Base-by-base conservation (phyloP, 2,329 filamentous ascomycete species). In the Fusarium equiseti region DNA sequence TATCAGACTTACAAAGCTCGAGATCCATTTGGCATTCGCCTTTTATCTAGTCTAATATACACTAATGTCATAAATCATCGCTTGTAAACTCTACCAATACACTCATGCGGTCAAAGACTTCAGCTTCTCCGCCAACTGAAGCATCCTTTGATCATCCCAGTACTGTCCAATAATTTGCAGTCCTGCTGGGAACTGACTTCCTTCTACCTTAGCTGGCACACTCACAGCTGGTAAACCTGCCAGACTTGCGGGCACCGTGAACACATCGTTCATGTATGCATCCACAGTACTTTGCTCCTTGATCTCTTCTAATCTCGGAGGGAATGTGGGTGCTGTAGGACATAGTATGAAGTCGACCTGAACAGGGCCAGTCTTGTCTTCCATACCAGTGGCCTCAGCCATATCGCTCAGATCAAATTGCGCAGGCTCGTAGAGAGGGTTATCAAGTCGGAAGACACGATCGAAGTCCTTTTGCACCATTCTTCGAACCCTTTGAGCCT, bases 191-290 rank as follows among this genome's bases (percentile, higher is more conserved):
- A 79, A 73, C 2, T 64, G 65, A 35, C 73, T 81, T 18, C 76
- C 78, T n/a, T 78, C 74, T 4, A 79, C 77, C 22, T 67, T 71
- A 67, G 78, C 63, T 0, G 96, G 95, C 13, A 99, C 85, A 72
- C 92, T 98, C 53, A 98, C 88, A 13, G 95, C 93, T 5, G 96
- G 96, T 59, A 99, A 83, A 0, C 96, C 96, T 1, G 95, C 96
- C 71, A 99, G 83, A 81, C 94, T 98, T 4, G 95, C 94, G 2
- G 96, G 96, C 3, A 99, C 95, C 0, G 96, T 98, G 75, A 98
- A 95, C 3, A 98, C 91, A 81, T 99, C 96, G 76, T 96, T 97
- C 84, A 92, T 92, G 77, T 98, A 98, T 3, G 88, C 88, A 74
- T 95, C 90, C n/a, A 97, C 82, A 12, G 86, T 83, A 48, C 81